phyloP scores from a whole-genome alignment of 2,329 filamentous ascomycete species.

The Talaromyces sp. region DNA sequence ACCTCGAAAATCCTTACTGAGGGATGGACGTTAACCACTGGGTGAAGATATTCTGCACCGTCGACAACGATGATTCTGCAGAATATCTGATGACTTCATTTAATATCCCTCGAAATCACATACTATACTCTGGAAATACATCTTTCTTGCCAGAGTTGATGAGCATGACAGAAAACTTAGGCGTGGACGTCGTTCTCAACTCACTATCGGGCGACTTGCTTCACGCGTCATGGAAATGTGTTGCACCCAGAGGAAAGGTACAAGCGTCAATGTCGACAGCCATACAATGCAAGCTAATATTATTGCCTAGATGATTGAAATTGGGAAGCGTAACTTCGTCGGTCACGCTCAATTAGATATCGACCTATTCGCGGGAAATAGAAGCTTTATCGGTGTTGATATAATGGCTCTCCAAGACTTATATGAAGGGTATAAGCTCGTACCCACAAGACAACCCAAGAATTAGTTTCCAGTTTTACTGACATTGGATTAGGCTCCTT shows the following conservation, averaged over 20 bases:
- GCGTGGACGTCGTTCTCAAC: constrained; percentile 35
- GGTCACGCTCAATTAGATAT: constrained; percentile 24
- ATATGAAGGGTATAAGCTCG: not conserved
- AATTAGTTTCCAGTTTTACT: not conserved
- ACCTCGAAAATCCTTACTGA: not conserved
- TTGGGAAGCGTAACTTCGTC: constrained; percentile 29
- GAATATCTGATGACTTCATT: constrained; percentile 21
- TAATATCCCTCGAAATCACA: constrained; percentile 22
- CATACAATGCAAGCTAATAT: not conserved
- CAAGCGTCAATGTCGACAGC: not conserved
- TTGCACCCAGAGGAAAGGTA: constrained; percentile 26
- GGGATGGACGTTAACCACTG: not conserved
- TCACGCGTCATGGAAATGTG: constrained; percentile 27
- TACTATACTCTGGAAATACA: constrained; percentile 30
- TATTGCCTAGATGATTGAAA: constrained; percentile 26
- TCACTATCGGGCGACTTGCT: constrained; percentile 24
- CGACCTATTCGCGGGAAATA: constrained; percentile 26
- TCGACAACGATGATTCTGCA: not conserved
- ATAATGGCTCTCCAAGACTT: constrained; percentile 11
- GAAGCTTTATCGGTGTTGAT: constrained; percentile 23
- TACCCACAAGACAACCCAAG: not conserved
- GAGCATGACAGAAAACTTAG: constrained; percentile 26
- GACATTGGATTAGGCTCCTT: constrained; percentile 8
- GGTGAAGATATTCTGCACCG: not conserved
- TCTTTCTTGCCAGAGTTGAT: constrained; percentile 26